Evolutionary conservation across 768 basidiomycete genomes (phyloP), one percentile per base, ranked within the genome.

Genomic region (Leccinum variicolor): DNA sequence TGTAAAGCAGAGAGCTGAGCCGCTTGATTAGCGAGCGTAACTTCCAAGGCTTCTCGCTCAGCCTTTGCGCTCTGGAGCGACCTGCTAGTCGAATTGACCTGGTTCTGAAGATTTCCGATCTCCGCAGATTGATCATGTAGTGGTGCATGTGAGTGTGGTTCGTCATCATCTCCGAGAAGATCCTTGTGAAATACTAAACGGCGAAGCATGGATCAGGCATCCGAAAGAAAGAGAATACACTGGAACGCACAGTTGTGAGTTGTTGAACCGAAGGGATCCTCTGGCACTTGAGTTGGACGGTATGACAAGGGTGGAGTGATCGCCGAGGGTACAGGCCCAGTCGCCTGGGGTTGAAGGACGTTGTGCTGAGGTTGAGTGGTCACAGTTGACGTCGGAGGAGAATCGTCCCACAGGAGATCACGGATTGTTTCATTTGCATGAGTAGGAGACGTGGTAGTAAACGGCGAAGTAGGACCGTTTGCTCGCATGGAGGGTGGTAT

Each of bases 21-120:
- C 0, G 88, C 86, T 64, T 92, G 90, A 47, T 79, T 79, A 2
- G 84, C 80, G 10, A 92, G 76, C 0, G 77, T 79, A 53, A 78
- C 76, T 64, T 96, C 93, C 28, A 91, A 71, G 8, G 80, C 74
- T 39, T 73, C 77, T 41, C 92, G 86, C 57, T 93, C 90, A 29
- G 76, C 73, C 67, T 86, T 84, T 28, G 87, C 75, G 3, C 80
- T 78, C 36, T 87, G 81, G 11, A 95, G 72, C 25, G 90, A 86
- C 31, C 78, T 83, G 53, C 81, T 86, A 4, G 94, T 96, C 13
- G 89, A 92, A 63, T 82, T 80, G 47, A 97, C 77, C 63, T 95
- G 90, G 64, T 93, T 94, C 72, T 87, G 87, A 21, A 85, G 73
- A 67, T 97, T 95, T 7, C 92, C 93, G 54, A 98, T 89, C 67